Conservation (phyloP, 2,329 filamentous ascomycete genomes). For the Microcyclospora tardicrescens region DNA sequence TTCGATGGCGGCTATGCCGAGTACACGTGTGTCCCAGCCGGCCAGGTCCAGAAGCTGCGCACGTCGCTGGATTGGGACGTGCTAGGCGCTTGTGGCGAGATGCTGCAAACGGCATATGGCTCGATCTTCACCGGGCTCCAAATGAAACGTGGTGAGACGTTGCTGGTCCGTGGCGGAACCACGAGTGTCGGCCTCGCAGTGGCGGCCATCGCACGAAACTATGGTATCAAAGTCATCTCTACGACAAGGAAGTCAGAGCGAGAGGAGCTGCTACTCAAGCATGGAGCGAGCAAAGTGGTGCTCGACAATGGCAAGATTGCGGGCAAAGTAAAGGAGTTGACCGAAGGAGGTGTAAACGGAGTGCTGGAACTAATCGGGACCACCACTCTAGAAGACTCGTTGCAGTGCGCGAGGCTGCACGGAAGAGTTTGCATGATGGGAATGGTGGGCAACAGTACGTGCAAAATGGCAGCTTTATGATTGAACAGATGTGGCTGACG, state of each 20-base stretch:
- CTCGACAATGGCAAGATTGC: conserved; percentile 32
- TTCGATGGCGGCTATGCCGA: conserved; percentile 40
- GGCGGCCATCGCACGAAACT: conserved; percentile 31
- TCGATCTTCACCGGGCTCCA: conserved; percentile 28
- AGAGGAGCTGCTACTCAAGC: conserved; percentile 26
- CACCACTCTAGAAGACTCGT: conserved; percentile 31
- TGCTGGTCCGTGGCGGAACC: conserved; percentile 39
- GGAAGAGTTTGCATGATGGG: conserved; percentile 36
- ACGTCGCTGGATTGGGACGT: conserved; percentile 29
- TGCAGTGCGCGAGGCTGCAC: conserved; percentile 26
- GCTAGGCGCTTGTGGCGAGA: conserved; percentile 37
- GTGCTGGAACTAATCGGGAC: conserved; percentile 36
- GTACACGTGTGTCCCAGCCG: conserved; percentile 32
- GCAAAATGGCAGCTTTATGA: not conserved
- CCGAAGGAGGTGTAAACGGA: conserved; percentile 28
- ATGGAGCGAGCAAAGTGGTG: conserved; percentile 32
- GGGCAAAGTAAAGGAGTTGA: conserved; percentile 21
- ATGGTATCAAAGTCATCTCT: conserved; percentile 27
- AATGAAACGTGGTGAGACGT: conserved; percentile 27
- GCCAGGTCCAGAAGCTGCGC: conserved; percentile 28
- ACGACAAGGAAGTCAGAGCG: conserved; percentile 29
- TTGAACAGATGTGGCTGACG: not conserved
- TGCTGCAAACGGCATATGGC: conserved; percentile 40
- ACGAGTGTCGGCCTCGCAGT: conserved; percentile 37
- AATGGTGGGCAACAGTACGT: conserved; percentile 28